phyloP scores from a whole-genome alignment of 208 protist species.

The Leishmania lainsoni region DNA sequence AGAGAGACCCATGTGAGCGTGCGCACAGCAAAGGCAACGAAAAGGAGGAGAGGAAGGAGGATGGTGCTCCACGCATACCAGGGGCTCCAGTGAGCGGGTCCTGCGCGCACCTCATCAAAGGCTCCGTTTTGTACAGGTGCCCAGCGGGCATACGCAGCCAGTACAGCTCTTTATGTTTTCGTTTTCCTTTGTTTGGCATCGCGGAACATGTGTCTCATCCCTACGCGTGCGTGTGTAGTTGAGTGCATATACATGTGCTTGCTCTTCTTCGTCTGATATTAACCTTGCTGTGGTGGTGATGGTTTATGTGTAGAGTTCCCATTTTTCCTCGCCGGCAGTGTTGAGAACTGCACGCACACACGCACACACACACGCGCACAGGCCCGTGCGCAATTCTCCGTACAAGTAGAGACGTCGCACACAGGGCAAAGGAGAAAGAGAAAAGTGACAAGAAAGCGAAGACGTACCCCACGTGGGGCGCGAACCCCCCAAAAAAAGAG shows the following conservation, averaged over 20 bases:
- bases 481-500: not conserved
- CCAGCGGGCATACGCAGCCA: not conserved
- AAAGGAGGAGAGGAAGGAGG: not conserved
- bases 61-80: not conserved
- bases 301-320: not conserved
- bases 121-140: not conserved
- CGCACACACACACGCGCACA: not conserved
- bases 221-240: not conserved
- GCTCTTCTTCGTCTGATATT: not conserved
- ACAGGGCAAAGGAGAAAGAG: not conserved
- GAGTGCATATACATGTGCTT: not conserved
- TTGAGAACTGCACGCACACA: not conserved
- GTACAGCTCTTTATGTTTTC: not conserved
- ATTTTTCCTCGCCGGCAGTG: not conserved
- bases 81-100: not conserved
- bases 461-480: not conserved
- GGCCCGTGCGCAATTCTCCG: not conserved
- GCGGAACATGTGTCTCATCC: not conserved
- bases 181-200: not conserved
- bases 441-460: not conserved
- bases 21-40: not conserved
- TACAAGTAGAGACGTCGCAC: not conserved
- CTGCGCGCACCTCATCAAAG: not conserved
- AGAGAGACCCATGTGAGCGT: not conserved
- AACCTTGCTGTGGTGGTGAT: not conserved